Base-by-base conservation (phyloP, 2,329 filamentous ascomycete genomes). In the Pseudodiploospora longispora region DNA sequence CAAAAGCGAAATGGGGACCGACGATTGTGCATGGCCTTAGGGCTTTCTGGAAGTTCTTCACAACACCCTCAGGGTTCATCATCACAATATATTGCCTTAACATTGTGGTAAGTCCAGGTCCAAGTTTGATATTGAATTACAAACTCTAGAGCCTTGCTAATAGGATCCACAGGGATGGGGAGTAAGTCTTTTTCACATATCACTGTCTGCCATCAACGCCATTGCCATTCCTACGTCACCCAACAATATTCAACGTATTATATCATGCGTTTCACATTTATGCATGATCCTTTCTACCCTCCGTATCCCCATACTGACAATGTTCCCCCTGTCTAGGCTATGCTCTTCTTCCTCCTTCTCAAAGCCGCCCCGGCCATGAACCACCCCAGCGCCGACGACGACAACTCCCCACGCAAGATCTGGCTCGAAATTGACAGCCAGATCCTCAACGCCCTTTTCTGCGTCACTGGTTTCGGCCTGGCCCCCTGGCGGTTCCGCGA, bases 361-460 rank as follows among this genome's bases (percentile, higher is more conserved):
- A 57, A 57, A 7, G 55, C 38, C 6, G 38, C 38, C 27, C 82
- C 83, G 6, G 78, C 79, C 47, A 88, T 88, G 85, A 88, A 87
- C 68, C 60, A 72, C 53, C 82, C 75, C 1, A 69, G 69, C 32
- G 91, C 86, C 67, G 74, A 86, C 58, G 72, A 85, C 52, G 82
- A 87, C 59, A 70, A 87, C 55, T 88, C 85, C 0, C 80, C 86
- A 2, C 78, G 87, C n/a, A 73, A 84, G 19, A 82, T 82, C 47
- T 95, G 89, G 88, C 79, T 95, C 52, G 88, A 95, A 64, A 83
- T 80, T 55, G 85, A 89, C 60, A 86, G 83, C 1, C 88, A 95
- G 59, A 84, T 95, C 47, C 53, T 66, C 5, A 94, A 89, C 56
- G 84, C 76, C 0, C 75, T 95, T 1, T 95, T 95, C 72, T 93